Base-by-base conservation (phyloP, 1,139 yeast species). In the Diutina neorugosa region DNA sequence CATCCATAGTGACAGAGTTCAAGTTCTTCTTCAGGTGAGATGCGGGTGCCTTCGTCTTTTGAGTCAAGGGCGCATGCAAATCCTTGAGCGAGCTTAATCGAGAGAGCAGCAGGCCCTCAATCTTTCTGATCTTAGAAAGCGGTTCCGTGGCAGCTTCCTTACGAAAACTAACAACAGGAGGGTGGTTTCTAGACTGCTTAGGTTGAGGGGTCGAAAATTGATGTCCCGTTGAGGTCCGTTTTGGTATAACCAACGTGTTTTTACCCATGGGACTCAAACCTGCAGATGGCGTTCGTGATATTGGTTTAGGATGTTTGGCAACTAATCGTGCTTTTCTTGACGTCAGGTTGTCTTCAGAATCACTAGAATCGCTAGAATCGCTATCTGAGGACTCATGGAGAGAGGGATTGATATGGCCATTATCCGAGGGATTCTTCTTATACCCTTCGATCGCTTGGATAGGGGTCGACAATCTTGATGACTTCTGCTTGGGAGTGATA, bases 281-380 rank as follows among this genome's bases (percentile, higher is more conserved):
- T 12, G 48, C 31, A 14, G 48, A 44, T 14, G 21, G 34, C 23
- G 31, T 11, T 14, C 48, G 34, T 12, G 48, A 44, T 20, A 23
- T 19, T 44, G 48, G 48, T 19, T 44, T 44, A 19, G 48, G 48
- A 16, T 44, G 48, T 21, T 44, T 44, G 34, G 48, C 48, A 25
- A 44, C 48, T 3, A 44, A 25, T 16, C 25, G 23, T 21, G 23
- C 48, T 25, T 44, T 44, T 44, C 25, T 44, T 11, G 37, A 31
- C 12, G 37, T 31, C 37, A 31, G 1, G 37, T 31, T 31, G 14
- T 31, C 37, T 11, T 31, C 37, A 9, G 37, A 31, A 11, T 14
- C 37, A 31, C 37, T 31, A 14, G 37, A 31, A 11, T 31, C 37
- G 12, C 37, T 31, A 14, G 37, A 31, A 9, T 31, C 37, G 37